Evolutionary conservation across 2,329 filamentous ascomycete genomes (phyloP).

Genomic region (Colletotrichum tropicicola): DNA sequence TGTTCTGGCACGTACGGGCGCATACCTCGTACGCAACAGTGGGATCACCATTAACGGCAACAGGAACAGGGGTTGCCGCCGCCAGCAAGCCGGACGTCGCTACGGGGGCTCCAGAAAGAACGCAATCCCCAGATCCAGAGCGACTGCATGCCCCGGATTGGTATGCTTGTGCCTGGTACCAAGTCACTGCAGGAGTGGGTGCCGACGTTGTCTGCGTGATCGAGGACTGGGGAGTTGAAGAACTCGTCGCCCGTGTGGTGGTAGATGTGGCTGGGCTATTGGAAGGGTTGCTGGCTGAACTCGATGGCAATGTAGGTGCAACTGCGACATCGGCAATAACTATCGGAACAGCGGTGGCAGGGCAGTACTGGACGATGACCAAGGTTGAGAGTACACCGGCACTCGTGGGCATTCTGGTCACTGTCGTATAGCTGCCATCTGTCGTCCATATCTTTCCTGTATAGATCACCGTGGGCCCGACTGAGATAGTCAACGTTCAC

Average conservation of each 20-base stretch:
- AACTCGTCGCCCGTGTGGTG: not conserved
- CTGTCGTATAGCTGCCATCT: slow-evolving; percentile 16
- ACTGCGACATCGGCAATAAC: slow-evolving; percentile 1
- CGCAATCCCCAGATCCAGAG: not conserved
- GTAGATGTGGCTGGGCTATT: not conserved
- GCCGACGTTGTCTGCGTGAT: not conserved
- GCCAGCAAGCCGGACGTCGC: slow-evolving; percentile 1
- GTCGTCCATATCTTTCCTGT: slow-evolving; percentile 13
- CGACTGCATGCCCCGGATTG: not conserved
- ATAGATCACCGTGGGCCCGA: slow-evolving; percentile 4
- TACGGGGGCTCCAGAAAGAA: not conserved
- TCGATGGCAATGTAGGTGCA: not conserved
- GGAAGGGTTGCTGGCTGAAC: not conserved
- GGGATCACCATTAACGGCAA: not conserved
- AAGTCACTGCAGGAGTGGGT: not conserved
- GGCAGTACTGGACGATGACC: slow-evolving; percentile 14
- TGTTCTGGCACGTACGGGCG: not conserved
- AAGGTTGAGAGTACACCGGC: not conserved
- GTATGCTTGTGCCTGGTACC: not conserved
- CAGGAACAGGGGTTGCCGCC: not conserved
- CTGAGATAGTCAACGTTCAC: slow-evolving; percentile 1
- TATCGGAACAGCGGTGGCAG: not conserved
- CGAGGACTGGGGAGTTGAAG: not conserved
- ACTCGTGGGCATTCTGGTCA: slow-evolving; percentile 10
- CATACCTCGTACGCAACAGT: not conserved